phyloP scores from a whole-genome alignment of 768 basidiomycete genomes.

The Lentinula lateritia region DNA sequence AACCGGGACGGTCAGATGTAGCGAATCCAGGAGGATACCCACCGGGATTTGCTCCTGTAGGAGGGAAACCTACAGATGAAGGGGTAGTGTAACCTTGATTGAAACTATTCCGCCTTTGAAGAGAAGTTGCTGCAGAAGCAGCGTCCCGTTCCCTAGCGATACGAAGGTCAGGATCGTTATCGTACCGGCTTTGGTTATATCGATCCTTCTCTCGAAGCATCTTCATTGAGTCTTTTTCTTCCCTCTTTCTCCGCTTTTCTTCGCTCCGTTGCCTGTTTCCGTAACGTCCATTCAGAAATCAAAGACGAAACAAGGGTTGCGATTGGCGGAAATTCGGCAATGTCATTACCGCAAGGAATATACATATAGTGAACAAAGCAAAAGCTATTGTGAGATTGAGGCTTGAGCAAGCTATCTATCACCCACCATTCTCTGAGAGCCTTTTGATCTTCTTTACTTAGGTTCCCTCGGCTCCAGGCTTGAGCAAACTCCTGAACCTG shows the following conservation, averaged over 20 bases:
- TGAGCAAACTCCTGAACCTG: conserved; percentile 52
- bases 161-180: conserved; percentile 50
- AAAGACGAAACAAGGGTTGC: not conserved
- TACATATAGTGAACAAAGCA: not conserved
- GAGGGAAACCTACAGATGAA: conserved; percentile 25
- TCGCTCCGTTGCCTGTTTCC: conserved; percentile 40
- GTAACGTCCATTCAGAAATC: not conserved
- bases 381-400: not conserved
- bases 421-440: conserved; percentile 42
- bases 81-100: conserved; percentile 28
- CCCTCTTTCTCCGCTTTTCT: conserved; percentile 37
- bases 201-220: conserved; percentile 51
- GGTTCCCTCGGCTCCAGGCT: conserved; percentile 44
- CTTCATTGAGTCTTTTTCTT: conserved; percentile 38
- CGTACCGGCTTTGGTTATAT: conserved; percentile 24
- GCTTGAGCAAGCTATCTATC: not conserved
- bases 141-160: conserved; percentile 54
- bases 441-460: conserved; percentile 34
- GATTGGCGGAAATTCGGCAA: not conserved
- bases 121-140: conserved; percentile 11
- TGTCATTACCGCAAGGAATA: not conserved
- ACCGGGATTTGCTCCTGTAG: conserved; percentile 10
- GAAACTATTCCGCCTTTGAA: conserved; percentile 54
- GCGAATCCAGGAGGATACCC: conserved; percentile 11
- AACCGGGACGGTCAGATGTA: conserved; percentile 16